These are phyloP conservation scores for Neofusicoccum parvum DNA, from an alignment of 2,329 filamentous ascomycete species.

Conservation along the genomic window DNA sequence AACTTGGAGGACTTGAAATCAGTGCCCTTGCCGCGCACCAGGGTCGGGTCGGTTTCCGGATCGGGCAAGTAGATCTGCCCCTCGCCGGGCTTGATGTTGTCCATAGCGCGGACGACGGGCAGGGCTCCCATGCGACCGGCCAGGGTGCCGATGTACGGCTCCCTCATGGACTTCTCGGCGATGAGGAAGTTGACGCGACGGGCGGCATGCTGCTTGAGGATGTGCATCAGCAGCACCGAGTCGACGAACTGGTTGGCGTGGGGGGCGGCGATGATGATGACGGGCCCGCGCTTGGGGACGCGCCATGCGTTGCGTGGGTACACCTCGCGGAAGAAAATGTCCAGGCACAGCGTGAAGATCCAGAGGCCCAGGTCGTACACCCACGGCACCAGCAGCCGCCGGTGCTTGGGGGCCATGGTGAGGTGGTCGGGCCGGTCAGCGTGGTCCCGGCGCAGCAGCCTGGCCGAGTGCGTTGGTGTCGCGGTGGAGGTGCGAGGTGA, in stretches of 20 bases:
- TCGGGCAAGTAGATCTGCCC: slow-evolving; percentile 22
- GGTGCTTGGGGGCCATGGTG: not conserved
- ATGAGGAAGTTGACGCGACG: slow-evolving; percentile 21
- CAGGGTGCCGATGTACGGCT: slow-evolving; percentile 18
- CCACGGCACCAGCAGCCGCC: slow-evolving; percentile 20
- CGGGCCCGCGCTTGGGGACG: slow-evolving; percentile 11
- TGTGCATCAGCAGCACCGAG: slow-evolving; percentile 17
- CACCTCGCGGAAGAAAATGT: slow-evolving; percentile 23
- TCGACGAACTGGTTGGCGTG: slow-evolving; percentile 23
- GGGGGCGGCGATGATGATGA: slow-evolving; percentile 21
- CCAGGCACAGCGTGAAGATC: slow-evolving; percentile 20
- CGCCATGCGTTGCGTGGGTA: slow-evolving; percentile 10
- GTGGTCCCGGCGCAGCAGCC: too few relatives aligned
- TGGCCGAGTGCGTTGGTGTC: not conserved
- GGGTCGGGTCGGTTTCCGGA: slow-evolving; percentile 13
- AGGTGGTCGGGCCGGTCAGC: not conserved
- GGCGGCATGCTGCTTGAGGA: slow-evolving; percentile 13
- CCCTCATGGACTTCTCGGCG: slow-evolving; percentile 20
- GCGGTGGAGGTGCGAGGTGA: not conserved
- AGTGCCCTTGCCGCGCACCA: slow-evolving; percentile 16
- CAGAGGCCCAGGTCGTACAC: slow-evolving; percentile 11
- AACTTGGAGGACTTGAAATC: slow-evolving; percentile 13
- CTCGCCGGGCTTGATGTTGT: slow-evolving; percentile 19
- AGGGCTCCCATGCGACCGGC: slow-evolving; percentile 18
- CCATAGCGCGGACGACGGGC: slow-evolving; percentile 20